These are phyloP conservation scores for Russula sp. DNA, from an alignment of 768 basidiomycete genomes.

Conservation along the genomic window DNA sequence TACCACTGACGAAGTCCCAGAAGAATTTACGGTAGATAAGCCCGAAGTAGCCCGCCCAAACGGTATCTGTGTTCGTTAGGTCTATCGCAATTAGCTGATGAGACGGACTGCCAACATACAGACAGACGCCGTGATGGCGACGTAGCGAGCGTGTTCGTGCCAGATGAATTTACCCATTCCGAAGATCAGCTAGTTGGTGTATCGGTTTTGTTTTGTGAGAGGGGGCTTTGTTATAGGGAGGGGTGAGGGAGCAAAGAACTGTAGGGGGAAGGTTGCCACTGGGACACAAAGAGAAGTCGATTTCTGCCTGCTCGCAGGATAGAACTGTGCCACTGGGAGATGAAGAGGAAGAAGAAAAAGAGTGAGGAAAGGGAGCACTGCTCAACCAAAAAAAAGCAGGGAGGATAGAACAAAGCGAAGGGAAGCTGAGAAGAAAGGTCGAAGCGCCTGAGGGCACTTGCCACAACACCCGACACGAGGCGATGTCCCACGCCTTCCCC, in stretches of 20 bases:
- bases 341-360: constrained; percentile 14
- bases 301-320: constrained; percentile 29
- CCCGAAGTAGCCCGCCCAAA: constrained; percentile 81
- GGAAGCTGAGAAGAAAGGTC: not conserved
- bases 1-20: constrained; percentile 91
- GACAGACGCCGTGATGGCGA: constrained; percentile 64
- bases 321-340: constrained; percentile 12
- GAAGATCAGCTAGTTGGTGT: constrained; percentile 5
- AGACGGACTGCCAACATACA: constrained; percentile 51
- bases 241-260: constrained; percentile 20
- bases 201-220: constrained; percentile 12
- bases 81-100: constrained; percentile 4
- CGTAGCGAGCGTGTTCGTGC: constrained; percentile 71
- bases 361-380: constrained; percentile 22
- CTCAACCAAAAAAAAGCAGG: constrained; percentile 21
- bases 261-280: constrained; percentile 1
- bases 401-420: not conserved
- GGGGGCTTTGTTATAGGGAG: constrained; percentile 4
- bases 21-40: constrained; percentile 91
- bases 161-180: constrained; percentile 79
- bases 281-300: constrained; percentile 4
- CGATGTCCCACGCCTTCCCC: not conserved
- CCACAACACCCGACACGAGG: not conserved
- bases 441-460: not conserved
- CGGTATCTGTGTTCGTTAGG: constrained; percentile 49